Percentiles rank a stretch among this genome's conserved stretches.
Conservation (phyloP, 192 early-diverging fungal species). For the Allomyces macrogynus region DNA sequence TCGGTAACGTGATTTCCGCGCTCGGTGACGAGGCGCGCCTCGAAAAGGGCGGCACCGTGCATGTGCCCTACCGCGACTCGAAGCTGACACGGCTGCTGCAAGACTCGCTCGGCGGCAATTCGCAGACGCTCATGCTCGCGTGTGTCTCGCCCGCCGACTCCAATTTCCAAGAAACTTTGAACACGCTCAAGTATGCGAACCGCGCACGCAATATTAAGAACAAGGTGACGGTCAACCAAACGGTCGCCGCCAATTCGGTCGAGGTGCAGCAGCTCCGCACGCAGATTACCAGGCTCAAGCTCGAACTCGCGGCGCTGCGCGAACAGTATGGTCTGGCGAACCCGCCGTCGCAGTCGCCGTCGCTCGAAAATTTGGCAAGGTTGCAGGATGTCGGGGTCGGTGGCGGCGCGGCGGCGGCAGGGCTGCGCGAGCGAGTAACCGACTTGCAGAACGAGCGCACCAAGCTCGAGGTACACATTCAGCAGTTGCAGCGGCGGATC, state of each 20-base stretch:
- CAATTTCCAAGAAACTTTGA: conserved; percentile 76
- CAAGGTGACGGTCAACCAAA: conserved; percentile 26
- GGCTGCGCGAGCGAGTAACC: not conserved
- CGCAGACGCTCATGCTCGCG: conserved; percentile 85
- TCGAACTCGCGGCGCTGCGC: conserved; percentile 23
- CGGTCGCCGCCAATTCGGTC: conserved; percentile 20
- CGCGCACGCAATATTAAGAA: conserved; percentile 82
- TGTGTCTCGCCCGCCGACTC: conserved; percentile 74
- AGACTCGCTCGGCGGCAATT: conserved; percentile 87
- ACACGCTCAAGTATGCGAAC: conserved; percentile 90
- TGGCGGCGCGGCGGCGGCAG: not conserved
- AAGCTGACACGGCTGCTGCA: conserved; percentile 92
- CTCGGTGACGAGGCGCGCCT: conserved; percentile 45
- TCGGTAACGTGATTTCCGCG: conserved; percentile 97
- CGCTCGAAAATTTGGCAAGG: conserved; percentile 3
- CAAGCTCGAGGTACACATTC: not conserved
- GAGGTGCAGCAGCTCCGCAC: conserved; percentile 31
- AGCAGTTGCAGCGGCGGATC: conserved; percentile 23
- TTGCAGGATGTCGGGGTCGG: not conserved
- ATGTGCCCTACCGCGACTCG: conserved; percentile 91
- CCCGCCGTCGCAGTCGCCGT: conserved; percentile 7
- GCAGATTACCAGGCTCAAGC: conserved; percentile 24
- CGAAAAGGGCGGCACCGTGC: conserved; percentile 22
- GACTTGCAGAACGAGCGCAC: not conserved
- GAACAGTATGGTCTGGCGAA: conserved; percentile 4